Evolutionary conservation across 768 basidiomycete genomes (phyloP), one percentile per base, ranked within the genome.

Genomic region (Tephrocybe sp.): DNA sequence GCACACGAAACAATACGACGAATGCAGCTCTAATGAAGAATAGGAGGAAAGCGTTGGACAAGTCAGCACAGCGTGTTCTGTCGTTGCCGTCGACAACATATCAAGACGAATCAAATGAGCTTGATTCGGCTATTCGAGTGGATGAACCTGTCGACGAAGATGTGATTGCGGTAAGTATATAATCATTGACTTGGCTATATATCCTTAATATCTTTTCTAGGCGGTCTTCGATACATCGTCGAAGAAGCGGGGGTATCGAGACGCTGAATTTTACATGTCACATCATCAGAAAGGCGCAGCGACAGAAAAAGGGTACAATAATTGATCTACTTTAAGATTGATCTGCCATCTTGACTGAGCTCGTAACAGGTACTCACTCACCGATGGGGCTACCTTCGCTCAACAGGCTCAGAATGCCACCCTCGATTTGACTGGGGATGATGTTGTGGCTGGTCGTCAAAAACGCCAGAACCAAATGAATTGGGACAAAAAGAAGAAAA

Each of bases 401-500:
- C 84, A 85, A 57, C 93, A 95, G 72, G 92, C 92, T 4, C 78
- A 78, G 18, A 78, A 78, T 23, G 84, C 83, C 7, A 78, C 88
- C 0, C 91, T 97, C 53, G 94, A 97, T 65, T 77, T 98, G 22
- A 72, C 81, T 2, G 84, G 83, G 12, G 91, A 97, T 58, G 88
- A 92, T 39, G 84, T 78, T 7, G 65, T 76, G 10, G 74, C 77
- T 9, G 72, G 77, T 18, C 76, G 80, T 27, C 78, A 80, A 43
- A 82, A 77, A 49, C 78, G 79, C 31, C 86, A 84, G 48, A 64
- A 78, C 36, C 86, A 84, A 46, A 63, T 91, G 61, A 85, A 76
- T 23, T 99, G 97, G 97, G 94, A 97, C 69, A 90, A 91, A 61
- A 94, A 94, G 71, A 94, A 91, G 71, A 97, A 97, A 66, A 91